Evolutionary conservation across 768 basidiomycete genomes (phyloP).

Genomic region (Rhodotorula kratochvilovae): DNA sequence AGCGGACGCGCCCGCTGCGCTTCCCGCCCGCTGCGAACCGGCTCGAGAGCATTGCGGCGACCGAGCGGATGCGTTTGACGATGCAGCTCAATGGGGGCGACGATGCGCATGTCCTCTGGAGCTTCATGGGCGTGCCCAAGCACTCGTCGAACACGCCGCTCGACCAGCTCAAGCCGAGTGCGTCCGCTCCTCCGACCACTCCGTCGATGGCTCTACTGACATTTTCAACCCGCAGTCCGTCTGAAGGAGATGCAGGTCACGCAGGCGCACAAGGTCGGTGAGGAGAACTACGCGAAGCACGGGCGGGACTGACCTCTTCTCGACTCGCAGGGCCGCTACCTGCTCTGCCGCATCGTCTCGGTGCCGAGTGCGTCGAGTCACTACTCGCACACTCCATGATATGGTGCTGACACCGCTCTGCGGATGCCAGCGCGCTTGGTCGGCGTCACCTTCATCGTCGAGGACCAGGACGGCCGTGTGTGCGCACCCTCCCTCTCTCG

Average conservation of each 20-base stretch:
- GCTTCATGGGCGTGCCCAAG: not conserved
- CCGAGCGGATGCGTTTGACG: not conserved
- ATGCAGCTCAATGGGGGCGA: not conserved
- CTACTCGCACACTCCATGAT: too few relatives aligned
- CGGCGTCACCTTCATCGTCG: not conserved
- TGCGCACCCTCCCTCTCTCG: not conserved
- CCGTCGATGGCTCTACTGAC: not conserved
- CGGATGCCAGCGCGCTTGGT: not conserved
- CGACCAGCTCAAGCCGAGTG: not conserved
- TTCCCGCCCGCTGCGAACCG: not conserved
- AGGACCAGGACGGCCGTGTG: constrained; percentile 5
- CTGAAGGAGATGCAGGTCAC: constrained; percentile 1
- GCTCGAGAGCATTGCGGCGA: not conserved
- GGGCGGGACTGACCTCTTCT: not conserved
- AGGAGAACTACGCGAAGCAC: too few relatives aligned
- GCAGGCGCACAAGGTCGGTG: not conserved
- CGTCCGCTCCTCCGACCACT: not conserved
- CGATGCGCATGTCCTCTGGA: not conserved
- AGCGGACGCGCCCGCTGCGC: not conserved
- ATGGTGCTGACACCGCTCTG: too few relatives aligned
- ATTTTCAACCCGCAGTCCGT: not conserved
- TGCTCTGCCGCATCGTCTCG: constrained; percentile 1
- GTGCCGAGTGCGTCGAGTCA: not conserved
- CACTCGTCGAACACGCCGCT: not conserved
- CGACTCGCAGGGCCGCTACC: not conserved